Base-by-base conservation (phyloP, 1,284 basidiomycete genomes). In the Rhodotorula sp. region DNA sequence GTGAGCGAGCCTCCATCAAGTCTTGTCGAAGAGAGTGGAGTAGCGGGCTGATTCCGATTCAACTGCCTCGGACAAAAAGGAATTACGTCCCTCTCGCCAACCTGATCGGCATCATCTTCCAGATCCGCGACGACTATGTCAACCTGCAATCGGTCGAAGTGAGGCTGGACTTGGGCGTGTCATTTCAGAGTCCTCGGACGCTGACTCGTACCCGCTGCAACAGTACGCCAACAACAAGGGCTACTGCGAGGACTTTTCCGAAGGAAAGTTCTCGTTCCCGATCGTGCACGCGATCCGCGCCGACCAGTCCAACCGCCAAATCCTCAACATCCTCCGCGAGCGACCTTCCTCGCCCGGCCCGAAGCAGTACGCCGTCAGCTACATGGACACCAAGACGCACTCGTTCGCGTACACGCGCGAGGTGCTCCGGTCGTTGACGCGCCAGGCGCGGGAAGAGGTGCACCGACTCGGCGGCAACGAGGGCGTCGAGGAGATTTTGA, bases 51-150 rank as follows among this genome's bases (percentile, higher is more conserved):
- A 73, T 26, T 21, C n/a, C 76, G 58, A 2, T 70, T 5, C 14
- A 21, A 46, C 10, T 12, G 39, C 39, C 39, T 8, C 34, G 6
- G 39, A 43, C 39, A 12, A 10, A 12, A 72, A 97, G 93, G 26
- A 88, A 96, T 81, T 96, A 91, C 73, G 87, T 97, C 1, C 93
- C 94, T 0, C 86, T 99, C 2, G 92, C 96, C 68, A 97, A 97
- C 80, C 86, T 98, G 16, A 91, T 99, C 74, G 93, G 96, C 2
- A 87, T 98, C 21, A 91, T 89, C 79, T 98, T 96, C 81, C 97
- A 99, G 81, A 97, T 99, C 76, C 85, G 95, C 34, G 97, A 99
- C 80, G 96, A 99, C 80, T 93, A 96, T 71, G 92, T 97, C 90
- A 99, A 99, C 80, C 84, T 99, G 48, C 90, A 95, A 78, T 93